phyloP scores from a whole-genome alignment of 116 monocot species.

The Iris pallida region DNA sequence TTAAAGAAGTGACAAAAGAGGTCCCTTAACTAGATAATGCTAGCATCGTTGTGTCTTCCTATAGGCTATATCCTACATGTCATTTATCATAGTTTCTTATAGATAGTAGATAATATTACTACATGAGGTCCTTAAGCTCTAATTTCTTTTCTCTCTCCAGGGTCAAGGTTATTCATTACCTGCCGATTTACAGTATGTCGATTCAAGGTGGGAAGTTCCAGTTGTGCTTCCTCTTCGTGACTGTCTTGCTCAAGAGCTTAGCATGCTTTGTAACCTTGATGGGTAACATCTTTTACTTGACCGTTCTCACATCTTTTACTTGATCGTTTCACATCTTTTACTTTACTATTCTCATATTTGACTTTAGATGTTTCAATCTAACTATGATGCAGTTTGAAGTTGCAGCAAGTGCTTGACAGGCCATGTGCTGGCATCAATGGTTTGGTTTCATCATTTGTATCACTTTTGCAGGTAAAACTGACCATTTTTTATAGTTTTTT shows the following conservation, averaged over 20 bases:
- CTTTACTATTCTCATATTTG: slow-evolving; percentile 5
- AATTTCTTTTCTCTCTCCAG: slow-evolving; percentile 26
- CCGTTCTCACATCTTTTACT: no score
- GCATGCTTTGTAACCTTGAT: slow-evolving; percentile 69
- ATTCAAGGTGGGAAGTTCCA: slow-evolving; percentile 78
- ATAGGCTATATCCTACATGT: no score
- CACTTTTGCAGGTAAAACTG: slow-evolving; percentile 53
- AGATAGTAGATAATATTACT: no score
- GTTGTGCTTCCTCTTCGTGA: slow-evolving; percentile 88
- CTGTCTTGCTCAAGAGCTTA: slow-evolving; percentile 69
- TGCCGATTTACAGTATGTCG: slow-evolving; percentile 94
- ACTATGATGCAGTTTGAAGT: slow-evolving; percentile 64
- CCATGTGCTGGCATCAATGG: slow-evolving; percentile 65
- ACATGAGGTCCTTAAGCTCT: neutral
- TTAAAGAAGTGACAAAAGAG: neutral
- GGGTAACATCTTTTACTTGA: slow-evolving; percentile 33
- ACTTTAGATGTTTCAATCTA: slow-evolving; percentile 12
- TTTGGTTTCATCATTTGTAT: slow-evolving; percentile 79
- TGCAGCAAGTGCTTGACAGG: slow-evolving; percentile 33
- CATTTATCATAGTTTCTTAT: no score
- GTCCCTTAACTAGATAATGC: neutral
- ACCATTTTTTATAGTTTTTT: neutral
- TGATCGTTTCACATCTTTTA: neutral
- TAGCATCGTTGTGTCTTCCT: no score
- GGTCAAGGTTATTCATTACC: slow-evolving; percentile 93